Evolutionary conservation across 768 basidiomycete genomes (phyloP), one percentile per base, ranked within the genome.

Genomic region (Leucocoprinus sp.): DNA sequence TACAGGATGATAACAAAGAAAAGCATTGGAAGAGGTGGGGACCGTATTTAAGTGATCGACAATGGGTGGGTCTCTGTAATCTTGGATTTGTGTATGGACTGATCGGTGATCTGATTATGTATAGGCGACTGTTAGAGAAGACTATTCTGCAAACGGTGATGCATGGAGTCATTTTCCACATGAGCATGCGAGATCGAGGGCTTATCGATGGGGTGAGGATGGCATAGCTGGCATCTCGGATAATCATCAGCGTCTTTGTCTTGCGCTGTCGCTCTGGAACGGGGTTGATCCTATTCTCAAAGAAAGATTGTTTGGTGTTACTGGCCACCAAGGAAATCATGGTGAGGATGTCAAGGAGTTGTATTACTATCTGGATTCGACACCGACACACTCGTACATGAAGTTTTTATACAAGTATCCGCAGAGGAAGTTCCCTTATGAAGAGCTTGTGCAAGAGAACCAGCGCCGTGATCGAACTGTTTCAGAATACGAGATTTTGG

Each of bases 331-430:
- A 69, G 95, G 96, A 37, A 99, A 99, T 61, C 96, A 99, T 62
- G 96, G 96, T 52, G 96, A 99, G 65, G 96, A 99, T 59, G 93
- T 95, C 69, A 98, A 98, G 65, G 96, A 99, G 60, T 69, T 98
- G 22, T 99, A 99, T 64, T 99, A 95, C 62, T 99, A 99, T 64
- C 78, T 99, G 50, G 96, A 98, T 62, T 95, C 91, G 28, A 97
- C 96, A 1, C 96, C 96, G 28, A 97, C 96, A 1, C 96, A 99
- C 58, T 96, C 93, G 5, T 99, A 98, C 75, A 98, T 99, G 96
- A 99, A 99, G 64, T 97, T 90, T 65, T 68, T 97, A 46, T 99
- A 99, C 78, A 99, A 99, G 63, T 99, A 99, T 55, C 93, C 96
- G 9, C 96, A 99, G 62, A 72, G 80, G 55, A 70, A 74, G 26